phyloP scores from a whole-genome alignment of 2,329 filamentous ascomycete species.

The Pezicula carpinea region DNA sequence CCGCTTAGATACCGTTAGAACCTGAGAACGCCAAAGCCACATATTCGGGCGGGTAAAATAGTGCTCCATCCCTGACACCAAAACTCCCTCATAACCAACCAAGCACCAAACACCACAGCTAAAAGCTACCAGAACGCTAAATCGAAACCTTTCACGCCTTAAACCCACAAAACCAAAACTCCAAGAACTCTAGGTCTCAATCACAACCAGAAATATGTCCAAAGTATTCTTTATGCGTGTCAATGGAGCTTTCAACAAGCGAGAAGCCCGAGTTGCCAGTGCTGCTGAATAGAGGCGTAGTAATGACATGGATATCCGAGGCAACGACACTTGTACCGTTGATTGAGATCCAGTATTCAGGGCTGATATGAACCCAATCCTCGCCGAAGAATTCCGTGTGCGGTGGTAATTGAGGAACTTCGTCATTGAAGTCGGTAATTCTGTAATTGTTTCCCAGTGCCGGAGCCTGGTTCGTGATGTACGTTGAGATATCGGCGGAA shows the following conservation, averaged over 20 bases:
- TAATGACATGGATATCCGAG: slow-evolving; percentile 3
- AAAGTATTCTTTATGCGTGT: not conserved
- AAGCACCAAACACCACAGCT: too few relatives aligned
- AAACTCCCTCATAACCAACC: too few relatives aligned
- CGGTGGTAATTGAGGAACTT: slow-evolving; percentile 63
- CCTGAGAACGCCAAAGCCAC: too few relatives aligned
- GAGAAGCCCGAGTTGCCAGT: slow-evolving; percentile 1
- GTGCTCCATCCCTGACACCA: too few relatives aligned
- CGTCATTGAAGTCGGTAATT: slow-evolving; percentile 63
- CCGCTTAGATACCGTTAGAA: too few relatives aligned
- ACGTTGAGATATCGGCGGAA: slow-evolving; percentile 22
- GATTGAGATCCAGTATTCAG: slow-evolving; percentile 9
- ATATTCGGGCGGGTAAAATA: too few relatives aligned
- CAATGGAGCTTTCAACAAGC: not conserved
- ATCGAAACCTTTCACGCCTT: too few relatives aligned
- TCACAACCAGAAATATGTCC: not conserved
- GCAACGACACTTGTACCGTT: not conserved
- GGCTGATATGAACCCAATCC: slow-evolving; percentile 17
- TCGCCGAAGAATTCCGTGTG: slow-evolving; percentile 1
- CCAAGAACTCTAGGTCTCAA: too few relatives aligned
- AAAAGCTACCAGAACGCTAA: too few relatives aligned
- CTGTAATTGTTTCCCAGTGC: slow-evolving; percentile 45
- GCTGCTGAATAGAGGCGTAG: not conserved
- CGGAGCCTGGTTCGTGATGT: slow-evolving; percentile 19
- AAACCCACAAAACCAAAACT: too few relatives aligned